Percentiles rank a stretch among this genome's conserved stretches.
Conservation (phyloP, 139 green algal genomes). For the Chlamydomonas schloesseri region DNA sequence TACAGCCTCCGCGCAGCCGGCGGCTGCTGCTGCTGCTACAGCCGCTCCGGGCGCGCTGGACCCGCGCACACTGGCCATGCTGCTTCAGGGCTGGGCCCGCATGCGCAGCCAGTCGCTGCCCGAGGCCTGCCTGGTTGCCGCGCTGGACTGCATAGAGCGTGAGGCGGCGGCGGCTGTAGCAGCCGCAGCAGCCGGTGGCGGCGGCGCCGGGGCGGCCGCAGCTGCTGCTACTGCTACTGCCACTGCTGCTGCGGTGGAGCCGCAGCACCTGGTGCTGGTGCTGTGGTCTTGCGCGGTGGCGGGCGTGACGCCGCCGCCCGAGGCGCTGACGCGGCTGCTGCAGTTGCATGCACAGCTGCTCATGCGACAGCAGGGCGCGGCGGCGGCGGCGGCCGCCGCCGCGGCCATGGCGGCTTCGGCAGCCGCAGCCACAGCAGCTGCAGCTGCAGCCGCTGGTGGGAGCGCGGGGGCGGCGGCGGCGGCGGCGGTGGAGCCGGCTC, state of each 20-base stretch:
- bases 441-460: neutral
- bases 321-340: neutral
- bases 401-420: no score
- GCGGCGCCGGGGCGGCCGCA: no score
- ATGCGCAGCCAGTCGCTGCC: neutral
- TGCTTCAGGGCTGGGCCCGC: conserved; percentile 25
- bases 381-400: neutral
- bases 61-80: neutral
- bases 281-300: conserved; percentile 28
- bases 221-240: no score
- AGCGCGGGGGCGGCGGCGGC: neutral
- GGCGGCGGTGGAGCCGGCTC: neutral
- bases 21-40: no score
- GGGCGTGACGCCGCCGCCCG: neutral
- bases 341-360: conserved; percentile 1
- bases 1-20: neutral
- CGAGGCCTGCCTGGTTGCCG: neutral
- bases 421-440: no score
- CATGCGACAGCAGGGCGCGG: neutral
- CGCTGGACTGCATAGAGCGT: conserved; percentile 1
- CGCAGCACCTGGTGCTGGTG: conserved; percentile 24
- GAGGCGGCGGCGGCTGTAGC: neutral
- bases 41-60: neutral
- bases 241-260: neutral
- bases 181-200: no score